These are phyloP conservation scores for Chaetomium fimeti DNA, from an alignment of 495 filamentous ascomycete genomes.

Conservation along the genomic window DNA sequence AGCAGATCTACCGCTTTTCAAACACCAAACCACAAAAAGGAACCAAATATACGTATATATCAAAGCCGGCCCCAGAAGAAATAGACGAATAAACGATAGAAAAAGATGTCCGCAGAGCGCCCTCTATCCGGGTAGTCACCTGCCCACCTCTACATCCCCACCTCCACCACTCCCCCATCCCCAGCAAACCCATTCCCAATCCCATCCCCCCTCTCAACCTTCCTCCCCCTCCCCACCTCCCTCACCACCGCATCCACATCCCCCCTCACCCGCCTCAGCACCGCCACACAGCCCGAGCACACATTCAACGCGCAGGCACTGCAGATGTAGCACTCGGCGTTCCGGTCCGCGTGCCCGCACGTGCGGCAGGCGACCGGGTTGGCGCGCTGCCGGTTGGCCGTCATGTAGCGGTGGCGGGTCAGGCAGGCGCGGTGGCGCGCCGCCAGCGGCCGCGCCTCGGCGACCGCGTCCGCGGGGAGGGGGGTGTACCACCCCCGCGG, in stretches of 20 bases:
- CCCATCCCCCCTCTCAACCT: neutral
- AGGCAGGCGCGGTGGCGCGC: constrained; percentile 30
- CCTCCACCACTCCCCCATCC: neutral
- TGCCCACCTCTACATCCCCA: neutral
- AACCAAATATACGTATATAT: neutral
- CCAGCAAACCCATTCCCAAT: neutral
- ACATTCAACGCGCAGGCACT: constrained; percentile 34
- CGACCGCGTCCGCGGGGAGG: constrained; percentile 22
- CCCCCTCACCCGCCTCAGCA: constrained; percentile 23
- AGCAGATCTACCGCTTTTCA: constrained; percentile 13
- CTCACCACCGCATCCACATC: constrained; percentile 25
- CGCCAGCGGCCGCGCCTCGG: constrained; percentile 31
- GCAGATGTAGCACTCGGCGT: constrained; percentile 31
- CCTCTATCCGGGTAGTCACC: neutral
- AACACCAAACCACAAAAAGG: neutral
- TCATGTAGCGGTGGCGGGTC: constrained; percentile 35
- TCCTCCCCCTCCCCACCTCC: constrained; percentile 7
- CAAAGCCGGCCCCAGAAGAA: neutral
- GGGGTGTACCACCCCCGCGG: constrained; percentile 34
- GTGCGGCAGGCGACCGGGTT: constrained; percentile 34
- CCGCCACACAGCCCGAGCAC: constrained; percentile 23
- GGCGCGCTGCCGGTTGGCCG: constrained; percentile 28
- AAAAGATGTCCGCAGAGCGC: no score
- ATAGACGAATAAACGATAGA: neutral
- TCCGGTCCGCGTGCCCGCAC: constrained; percentile 34